These are phyloP conservation scores for Hyaloscypha hepaticicola DNA, from an alignment of 495 filamentous ascomycete species.

Conservation along the genomic window DNA sequence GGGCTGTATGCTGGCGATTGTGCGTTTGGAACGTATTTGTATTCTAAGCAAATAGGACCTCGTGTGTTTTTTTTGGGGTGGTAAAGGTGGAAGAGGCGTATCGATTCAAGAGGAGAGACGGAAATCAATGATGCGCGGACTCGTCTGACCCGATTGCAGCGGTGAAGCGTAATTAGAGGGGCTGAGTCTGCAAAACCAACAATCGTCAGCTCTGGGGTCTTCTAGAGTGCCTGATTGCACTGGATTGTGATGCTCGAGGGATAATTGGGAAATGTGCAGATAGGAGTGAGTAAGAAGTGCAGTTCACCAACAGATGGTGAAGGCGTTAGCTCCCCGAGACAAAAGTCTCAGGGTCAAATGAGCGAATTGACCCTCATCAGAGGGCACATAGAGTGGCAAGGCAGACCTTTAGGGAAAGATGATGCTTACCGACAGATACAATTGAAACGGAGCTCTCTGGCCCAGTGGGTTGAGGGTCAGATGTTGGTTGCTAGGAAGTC, in stretches of 20 bases:
- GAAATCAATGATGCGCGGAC: conserved; percentile 4
- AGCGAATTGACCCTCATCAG: conserved; percentile 18
- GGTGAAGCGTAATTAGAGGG: conserved; percentile 5
- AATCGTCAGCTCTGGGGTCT: background rate
- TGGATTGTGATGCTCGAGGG: background rate
- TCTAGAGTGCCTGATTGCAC: background rate
- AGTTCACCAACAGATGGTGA: background rate
- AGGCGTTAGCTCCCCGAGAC: background rate
- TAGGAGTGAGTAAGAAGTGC: background rate
- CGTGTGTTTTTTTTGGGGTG: background rate
- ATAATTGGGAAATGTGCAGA: background rate
- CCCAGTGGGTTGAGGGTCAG: background rate
- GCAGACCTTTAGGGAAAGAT: background rate
- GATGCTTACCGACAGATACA: conserved; percentile 1
- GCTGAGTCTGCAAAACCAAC: conserved; percentile 9
- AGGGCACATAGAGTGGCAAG: conserved; percentile 1
- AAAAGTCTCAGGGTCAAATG: conserved; percentile 16
- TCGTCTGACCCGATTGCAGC: conserved; percentile 13
- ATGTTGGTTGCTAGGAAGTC: background rate
- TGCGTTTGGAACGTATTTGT: background rate
- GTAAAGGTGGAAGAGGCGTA: conserved; percentile 1
- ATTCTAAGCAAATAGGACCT: background rate
- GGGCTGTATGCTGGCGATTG: background rate
- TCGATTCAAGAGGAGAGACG: background rate
- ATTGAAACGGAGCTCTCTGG: background rate